Percentiles rank a stretch among this genome's conserved stretches.
Evolutionary conservation across 148 eudicot genomes (phyloP).

Genomic region (Nepenthes gracilis): DNA sequence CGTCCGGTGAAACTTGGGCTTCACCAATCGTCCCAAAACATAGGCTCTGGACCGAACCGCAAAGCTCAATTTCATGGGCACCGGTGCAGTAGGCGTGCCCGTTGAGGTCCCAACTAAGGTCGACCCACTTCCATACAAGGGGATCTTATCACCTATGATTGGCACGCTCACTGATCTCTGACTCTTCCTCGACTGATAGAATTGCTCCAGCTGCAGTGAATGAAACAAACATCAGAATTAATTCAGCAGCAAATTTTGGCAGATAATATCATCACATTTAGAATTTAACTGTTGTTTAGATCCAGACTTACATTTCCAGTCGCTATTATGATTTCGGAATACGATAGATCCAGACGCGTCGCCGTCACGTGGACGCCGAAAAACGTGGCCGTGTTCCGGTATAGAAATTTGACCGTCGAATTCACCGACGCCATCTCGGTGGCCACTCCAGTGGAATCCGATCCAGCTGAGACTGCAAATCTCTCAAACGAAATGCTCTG

Average conservation of each 20-base stretch:
- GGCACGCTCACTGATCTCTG: slow-evolving; percentile 30
- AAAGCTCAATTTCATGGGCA: slow-evolving; percentile 46
- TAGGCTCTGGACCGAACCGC: slow-evolving; percentile 57
- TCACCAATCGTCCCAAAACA: slow-evolving; percentile 73
- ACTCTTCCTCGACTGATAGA: slow-evolving; percentile 57
- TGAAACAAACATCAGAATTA: background rate
- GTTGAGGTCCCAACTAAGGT: slow-evolving; percentile 42
- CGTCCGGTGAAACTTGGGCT: slow-evolving; percentile 48
- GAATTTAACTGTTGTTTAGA: background rate
- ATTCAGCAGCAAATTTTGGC: background rate
- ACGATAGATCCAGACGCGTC: slow-evolving; percentile 49
- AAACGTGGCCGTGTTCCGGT: slow-evolving; percentile 64
- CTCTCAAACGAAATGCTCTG: slow-evolving; percentile 71
- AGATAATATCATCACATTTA: background rate
- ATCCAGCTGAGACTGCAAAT: slow-evolving; percentile 58
- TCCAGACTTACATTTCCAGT: slow-evolving; percentile 50
- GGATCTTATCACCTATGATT: slow-evolving; percentile 44
- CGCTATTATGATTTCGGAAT: slow-evolving; percentile 46
- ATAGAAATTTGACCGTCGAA: slow-evolving; percentile 50
- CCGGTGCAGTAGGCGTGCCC: slow-evolving; percentile 42
- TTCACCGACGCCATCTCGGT: slow-evolving; percentile 77
- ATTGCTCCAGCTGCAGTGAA: slow-evolving; percentile 52
- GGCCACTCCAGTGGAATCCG: slow-evolving; percentile 61
- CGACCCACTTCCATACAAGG: slow-evolving; percentile 78
- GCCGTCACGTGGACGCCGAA: slow-evolving; percentile 77